phyloP scores from a whole-genome alignment of 345 rosid genomes.

The Eucalyptus globulus region DNA sequence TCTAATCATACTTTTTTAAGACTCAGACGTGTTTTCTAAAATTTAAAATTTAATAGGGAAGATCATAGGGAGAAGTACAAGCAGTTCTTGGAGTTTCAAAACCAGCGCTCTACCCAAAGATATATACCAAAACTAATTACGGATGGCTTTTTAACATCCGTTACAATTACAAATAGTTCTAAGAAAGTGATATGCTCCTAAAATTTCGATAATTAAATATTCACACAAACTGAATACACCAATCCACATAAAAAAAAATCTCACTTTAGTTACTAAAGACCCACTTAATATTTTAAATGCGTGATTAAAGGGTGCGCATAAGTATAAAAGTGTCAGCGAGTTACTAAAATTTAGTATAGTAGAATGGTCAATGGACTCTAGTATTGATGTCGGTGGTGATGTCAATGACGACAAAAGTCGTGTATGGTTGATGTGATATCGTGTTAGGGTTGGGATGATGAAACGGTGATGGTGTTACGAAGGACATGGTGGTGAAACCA shows the following conservation, averaged over 20 bases:
- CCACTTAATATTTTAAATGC: neutral
- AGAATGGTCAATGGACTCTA: neutral
- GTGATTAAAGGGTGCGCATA: neutral
- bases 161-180: neutral
- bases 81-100: neutral
- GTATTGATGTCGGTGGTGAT: neutral
- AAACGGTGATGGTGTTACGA: accelerated
- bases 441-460: neutral
- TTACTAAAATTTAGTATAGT: neutral
- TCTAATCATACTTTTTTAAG: neutral
- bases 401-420: neutral
- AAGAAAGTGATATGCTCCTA: neutral
- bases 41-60: neutral
- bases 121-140: neutral
- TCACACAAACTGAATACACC: neutral
- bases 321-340: neutral
- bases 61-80: neutral
- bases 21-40: neutral
- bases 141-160: neutral
- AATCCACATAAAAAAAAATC: neutral
- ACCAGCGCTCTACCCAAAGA: neutral
- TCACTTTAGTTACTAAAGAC: neutral
- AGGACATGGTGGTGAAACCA: neutral
- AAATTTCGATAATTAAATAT: neutral
- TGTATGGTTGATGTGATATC: neutral